Conservation (phyloP, 148 eudicot genomes). For the Spergularia marina region DNA sequence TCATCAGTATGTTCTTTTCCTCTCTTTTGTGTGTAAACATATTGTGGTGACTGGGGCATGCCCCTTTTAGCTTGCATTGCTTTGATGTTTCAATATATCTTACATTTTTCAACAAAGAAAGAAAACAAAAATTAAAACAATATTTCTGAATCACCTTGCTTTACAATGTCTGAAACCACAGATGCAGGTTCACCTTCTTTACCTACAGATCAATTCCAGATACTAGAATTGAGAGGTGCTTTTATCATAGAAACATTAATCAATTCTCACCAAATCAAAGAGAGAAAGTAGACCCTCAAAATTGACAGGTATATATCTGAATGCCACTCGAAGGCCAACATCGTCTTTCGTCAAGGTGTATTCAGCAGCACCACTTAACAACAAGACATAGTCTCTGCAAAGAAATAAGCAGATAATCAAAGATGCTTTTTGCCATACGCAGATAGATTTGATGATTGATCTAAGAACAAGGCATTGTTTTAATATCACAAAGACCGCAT, state of each 20-base stretch:
- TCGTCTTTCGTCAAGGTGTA: slow-evolving; percentile 74
- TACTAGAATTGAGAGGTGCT: slow-evolving; percentile 6
- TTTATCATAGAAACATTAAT: slow-evolving; percentile 1
- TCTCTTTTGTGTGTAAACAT: no score
- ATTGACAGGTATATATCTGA: slow-evolving; percentile 79
- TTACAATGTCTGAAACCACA: slow-evolving; percentile 56
- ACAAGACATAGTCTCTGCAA: slow-evolving; percentile 60
- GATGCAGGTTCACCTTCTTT: slow-evolving; percentile 82
- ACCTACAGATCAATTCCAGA: slow-evolving; percentile 50
- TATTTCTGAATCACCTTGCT: slow-evolving; percentile 50
- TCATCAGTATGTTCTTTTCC: no score
- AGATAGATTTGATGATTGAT: not conserved
- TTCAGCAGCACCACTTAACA: slow-evolving; percentile 75
- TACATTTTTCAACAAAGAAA: no score
- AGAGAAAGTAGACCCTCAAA: slow-evolving; percentile 64
- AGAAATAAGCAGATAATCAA: slow-evolving; percentile 9
- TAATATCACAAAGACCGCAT: not conserved
- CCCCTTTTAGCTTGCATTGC: no score
- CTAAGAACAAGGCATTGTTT: not conserved
- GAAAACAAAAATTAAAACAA: not conserved
- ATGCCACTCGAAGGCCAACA: slow-evolving; percentile 67
- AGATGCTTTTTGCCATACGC: not conserved
- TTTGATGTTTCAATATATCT: no score
- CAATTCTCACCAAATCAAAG: slow-evolving; percentile 7
- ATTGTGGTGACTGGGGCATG: no score